Evolutionary conservation across 768 basidiomycete genomes (phyloP).

Genomic region (Mycena pura): DNA sequence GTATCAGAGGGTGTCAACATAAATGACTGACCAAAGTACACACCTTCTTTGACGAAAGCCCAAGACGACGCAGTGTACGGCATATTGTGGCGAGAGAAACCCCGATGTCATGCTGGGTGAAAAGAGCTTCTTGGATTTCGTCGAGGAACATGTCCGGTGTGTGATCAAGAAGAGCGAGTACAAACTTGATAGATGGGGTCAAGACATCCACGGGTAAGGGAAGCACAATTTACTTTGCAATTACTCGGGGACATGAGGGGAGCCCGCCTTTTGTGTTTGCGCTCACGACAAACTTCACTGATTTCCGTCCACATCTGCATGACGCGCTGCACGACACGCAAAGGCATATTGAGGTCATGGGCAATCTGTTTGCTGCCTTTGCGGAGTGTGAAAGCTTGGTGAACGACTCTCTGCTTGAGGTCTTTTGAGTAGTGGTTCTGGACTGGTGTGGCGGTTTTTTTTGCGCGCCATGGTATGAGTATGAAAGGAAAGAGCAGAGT

Average conservation of each 20-base stretch:
- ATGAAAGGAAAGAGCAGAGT: not conserved
- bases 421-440: constrained; percentile 26
- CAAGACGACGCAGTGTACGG: not conserved
- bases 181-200: constrained; percentile 22
- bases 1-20: no score
- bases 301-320: constrained; percentile 8
- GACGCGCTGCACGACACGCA: constrained; percentile 18
- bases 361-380: constrained; percentile 6
- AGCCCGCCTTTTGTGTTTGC: not conserved
- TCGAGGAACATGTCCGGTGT: constrained; percentile 19
- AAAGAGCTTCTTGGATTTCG: constrained; percentile 1
- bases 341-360: constrained; percentile 13
- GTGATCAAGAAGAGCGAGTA: constrained; percentile 25
- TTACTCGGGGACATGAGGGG: not conserved
- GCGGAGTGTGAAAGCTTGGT: constrained; percentile 13
- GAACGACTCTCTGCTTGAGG: constrained; percentile 15
- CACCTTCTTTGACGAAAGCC: not conserved
- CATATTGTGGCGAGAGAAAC: not conserved
- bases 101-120: not conserved
- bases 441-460: not conserved
- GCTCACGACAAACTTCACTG: constrained; percentile 14
- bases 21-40: no score
- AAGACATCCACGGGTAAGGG: no score
- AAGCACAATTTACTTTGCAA: not conserved
- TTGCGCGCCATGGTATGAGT: constrained; percentile 5